Percentiles rank a stretch among this genome's conserved stretches.
Evolutionary conservation across 2,329 filamentous ascomycete genomes (phyloP).

Genomic region (Fragosphaeria purpurea): DNA sequence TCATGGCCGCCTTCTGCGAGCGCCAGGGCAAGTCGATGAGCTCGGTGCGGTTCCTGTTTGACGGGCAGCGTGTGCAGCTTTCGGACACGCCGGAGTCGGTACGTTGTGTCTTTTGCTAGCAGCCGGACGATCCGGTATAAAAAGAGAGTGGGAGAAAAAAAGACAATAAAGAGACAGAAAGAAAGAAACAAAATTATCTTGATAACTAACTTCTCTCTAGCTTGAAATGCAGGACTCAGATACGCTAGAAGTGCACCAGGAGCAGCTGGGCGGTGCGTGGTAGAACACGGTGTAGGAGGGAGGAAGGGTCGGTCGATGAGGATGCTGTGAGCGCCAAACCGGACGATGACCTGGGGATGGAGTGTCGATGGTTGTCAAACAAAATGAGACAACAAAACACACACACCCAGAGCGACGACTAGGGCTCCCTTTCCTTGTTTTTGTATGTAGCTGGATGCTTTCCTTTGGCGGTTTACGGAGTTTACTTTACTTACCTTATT

Average conservation of each 20-base stretch:
- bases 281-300: not conserved
- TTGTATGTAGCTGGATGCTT: too few species aligned
- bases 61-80: conserved; percentile 84
- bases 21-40: conserved; percentile 78
- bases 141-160: not conserved
- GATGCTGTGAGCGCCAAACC: not conserved
- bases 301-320: not conserved
- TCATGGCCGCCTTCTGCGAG: conserved; percentile 98
- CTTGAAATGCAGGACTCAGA: conserved; percentile 96
- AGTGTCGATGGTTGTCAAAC: too few species aligned
- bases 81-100: conserved; percentile 87
- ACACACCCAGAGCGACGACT: too few species aligned
- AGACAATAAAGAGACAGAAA: too few species aligned
- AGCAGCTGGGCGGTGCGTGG: conserved; percentile 75
- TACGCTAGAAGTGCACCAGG: conserved; percentile 93
- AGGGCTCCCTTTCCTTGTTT: too few species aligned
- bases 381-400: not conserved
- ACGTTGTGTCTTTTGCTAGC: conserved; percentile 27
- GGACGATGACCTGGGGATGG: too few species aligned
- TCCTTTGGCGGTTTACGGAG: too few species aligned
- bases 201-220: conserved; percentile 33
- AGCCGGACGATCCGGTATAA: not conserved
- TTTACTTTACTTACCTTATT: too few species aligned
- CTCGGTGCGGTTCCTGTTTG: conserved; percentile 89
- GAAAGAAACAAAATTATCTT: not conserved